Evolutionary conservation across 345 rosid genomes (phyloP), one percentile per base, ranked within the genome.

Genomic region (Ceriops zippeliana): DNA sequence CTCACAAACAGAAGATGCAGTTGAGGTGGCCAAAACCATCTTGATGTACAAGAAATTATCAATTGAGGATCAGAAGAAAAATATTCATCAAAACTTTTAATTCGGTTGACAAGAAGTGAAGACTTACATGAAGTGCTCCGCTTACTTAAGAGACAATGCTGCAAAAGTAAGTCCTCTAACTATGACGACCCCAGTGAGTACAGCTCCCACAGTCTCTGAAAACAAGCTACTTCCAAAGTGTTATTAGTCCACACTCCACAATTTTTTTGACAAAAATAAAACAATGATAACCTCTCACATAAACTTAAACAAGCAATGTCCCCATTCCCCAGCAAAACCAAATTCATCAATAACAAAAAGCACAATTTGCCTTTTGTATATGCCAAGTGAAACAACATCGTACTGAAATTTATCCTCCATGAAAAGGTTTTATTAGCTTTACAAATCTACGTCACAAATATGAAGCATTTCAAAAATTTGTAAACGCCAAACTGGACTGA

Each of bases 161-260:
- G 96, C 92, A 75, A 73, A 86, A 62, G 84, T 79, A 66, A 95
- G 68, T 16, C 87, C 92, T 7, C 79, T 78, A 63, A 86, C 71
- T 66, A 91, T 70, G 62, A 90, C 28, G 68, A 90, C 42, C 59
- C 89, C 96, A 65, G 85, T 92, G 8, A 87, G 79, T 80, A 89
- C 97, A 72, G 89, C 92, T 47, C 90, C 90, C 60, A 84, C 86
- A 38, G 84, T 83, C 73, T 96, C 99, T 91, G 97, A 83, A 83
- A 86, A 75, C 80, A 79, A 84, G 82, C 96, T 90, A 91, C 76
- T 86, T 76, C 32, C 71, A 71, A 24, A 83, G 74, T 84, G 86
- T 91, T 84, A 91, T 83, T 78, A 82, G 86, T 79, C 86, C 80
- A 84, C 70, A 63, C 60, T 42, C 34, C 56, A 72, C 8, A 62